Evolutionary conservation across 2,329 filamentous ascomycete species (phyloP).

Genomic region (Pseudogymnoascus sp.): DNA sequence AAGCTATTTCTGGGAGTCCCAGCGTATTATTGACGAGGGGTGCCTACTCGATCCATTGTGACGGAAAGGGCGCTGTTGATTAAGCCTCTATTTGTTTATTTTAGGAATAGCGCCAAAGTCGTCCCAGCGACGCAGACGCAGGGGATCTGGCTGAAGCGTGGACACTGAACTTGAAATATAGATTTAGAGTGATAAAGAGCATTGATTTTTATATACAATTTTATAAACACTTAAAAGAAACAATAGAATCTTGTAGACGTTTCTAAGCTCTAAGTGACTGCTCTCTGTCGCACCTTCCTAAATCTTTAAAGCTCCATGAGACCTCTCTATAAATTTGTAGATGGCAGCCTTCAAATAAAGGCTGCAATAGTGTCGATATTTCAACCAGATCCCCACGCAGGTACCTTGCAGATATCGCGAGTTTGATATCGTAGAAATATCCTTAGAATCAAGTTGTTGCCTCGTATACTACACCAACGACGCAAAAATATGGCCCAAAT

Average conservation of each 20-base stretch:
- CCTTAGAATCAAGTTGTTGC: not conserved
- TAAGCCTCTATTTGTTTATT: slow-evolving; percentile 12
- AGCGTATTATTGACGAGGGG: not conserved
- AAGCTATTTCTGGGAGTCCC: not conserved
- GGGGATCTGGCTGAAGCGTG: not conserved
- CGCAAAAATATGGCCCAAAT: not conserved
- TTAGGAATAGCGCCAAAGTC: slow-evolving; percentile 10
- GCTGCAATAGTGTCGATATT: not conserved
- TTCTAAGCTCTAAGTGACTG: not conserved
- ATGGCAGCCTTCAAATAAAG: not conserved
- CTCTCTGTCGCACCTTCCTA: not conserved
- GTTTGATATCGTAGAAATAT: slow-evolving; percentile 5
- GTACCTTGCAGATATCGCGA: slow-evolving; percentile 4
- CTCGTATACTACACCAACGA: not conserved
- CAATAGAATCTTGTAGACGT: not conserved
- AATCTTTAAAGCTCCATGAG: not conserved
- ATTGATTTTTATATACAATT: not conserved
- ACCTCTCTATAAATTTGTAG: not conserved
- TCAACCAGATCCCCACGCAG: not conserved
- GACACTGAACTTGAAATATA: not conserved
- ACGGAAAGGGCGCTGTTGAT: slow-evolving; percentile 11
- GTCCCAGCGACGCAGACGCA: slow-evolving; percentile 9
- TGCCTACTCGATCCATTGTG: slow-evolving; percentile 7
- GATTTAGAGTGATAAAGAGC: not conserved
- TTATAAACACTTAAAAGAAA: not conserved